Conservation (phyloP, 805 yeast species). For the Saccharomyces kudriavzevii region DNA sequence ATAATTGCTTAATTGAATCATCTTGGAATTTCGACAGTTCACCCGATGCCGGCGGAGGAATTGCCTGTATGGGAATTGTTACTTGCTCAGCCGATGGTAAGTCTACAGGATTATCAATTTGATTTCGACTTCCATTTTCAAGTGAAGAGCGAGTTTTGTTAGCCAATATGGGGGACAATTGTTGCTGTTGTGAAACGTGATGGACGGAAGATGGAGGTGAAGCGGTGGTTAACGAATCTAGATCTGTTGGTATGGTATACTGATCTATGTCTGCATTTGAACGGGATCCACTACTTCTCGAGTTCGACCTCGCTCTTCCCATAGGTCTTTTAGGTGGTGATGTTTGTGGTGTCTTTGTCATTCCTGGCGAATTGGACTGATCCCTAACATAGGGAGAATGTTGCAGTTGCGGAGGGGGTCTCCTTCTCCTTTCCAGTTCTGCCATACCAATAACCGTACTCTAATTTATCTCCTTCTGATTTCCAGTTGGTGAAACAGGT, state of each 20-base stretch:
- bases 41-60: neutral
- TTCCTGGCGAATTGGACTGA: neutral
- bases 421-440: slow-evolving; percentile 13
- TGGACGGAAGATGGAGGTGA: neutral
- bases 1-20: neutral
- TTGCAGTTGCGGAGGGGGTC: slow-evolving; percentile 6
- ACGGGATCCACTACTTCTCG: slow-evolving; percentile 22
- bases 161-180: neutral
- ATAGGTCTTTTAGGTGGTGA: neutral
- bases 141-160: neutral
- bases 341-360: neutral
- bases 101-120: neutral
- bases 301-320: slow-evolving; percentile 25
- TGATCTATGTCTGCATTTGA: slow-evolving; percentile 7
- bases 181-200: slow-evolving; percentile 1
- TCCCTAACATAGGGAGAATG: slow-evolving; percentile 6
- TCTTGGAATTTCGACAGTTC: neutral
- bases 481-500: neutral
- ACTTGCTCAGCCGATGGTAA: neutral
- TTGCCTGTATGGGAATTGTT: neutral
- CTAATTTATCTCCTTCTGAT: neutral
- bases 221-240: neutral
- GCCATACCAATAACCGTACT: slow-evolving; percentile 3
- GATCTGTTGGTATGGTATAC: slow-evolving; percentile 1
- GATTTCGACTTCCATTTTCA: neutral